Percentiles rank a stretch among this genome's conserved stretches.
phyloP scores from a whole-genome alignment of 495 filamentous ascomycete species.

The Aspergillus bridgeri region DNA sequence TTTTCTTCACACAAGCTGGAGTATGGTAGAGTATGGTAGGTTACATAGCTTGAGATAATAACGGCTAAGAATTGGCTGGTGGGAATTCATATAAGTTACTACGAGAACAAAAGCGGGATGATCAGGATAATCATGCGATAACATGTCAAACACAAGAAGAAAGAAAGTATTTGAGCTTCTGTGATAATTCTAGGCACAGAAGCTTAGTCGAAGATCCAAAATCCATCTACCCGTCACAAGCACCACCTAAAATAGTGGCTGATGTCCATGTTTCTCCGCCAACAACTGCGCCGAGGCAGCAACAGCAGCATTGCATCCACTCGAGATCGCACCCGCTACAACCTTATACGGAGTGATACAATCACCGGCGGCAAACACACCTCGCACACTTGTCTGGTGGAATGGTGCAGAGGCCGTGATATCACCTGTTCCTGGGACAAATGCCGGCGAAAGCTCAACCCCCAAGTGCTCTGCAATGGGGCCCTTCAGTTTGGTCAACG shows the following conservation, averaged over 20 bases:
- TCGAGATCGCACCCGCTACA: not conserved
- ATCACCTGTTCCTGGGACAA: constrained; percentile 12
- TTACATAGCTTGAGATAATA: too few relatives aligned
- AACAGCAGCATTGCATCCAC: not conserved
- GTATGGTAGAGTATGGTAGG: too few relatives aligned
- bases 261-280: constrained; percentile 4
- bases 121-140: too few relatives aligned
- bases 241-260: constrained; percentile 1
- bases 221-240: too few relatives aligned
- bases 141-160: too few relatives aligned
- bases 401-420: constrained; percentile 28
- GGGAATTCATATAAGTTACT: too few relatives aligned
- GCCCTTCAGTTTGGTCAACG: constrained; percentile 14
- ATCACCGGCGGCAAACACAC: constrained; percentile 7
- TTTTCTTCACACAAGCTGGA: too few relatives aligned
- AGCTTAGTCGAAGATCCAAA: too few relatives aligned
- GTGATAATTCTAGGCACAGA: too few relatives aligned
- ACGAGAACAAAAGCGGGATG: too few relatives aligned
- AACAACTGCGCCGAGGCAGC: constrained; percentile 3
- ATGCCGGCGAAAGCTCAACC: constrained; percentile 21
- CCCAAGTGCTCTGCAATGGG: constrained; percentile 29
- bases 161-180: too few relatives aligned
- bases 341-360: not conserved
- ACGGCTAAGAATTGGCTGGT: too few relatives aligned
- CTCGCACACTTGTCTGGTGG: constrained; percentile 4